Evolutionary conservation across 2,329 filamentous ascomycete genomes (phyloP), one percentile per base, ranked within the genome.

Genomic region (Cladosporium sp.): DNA sequence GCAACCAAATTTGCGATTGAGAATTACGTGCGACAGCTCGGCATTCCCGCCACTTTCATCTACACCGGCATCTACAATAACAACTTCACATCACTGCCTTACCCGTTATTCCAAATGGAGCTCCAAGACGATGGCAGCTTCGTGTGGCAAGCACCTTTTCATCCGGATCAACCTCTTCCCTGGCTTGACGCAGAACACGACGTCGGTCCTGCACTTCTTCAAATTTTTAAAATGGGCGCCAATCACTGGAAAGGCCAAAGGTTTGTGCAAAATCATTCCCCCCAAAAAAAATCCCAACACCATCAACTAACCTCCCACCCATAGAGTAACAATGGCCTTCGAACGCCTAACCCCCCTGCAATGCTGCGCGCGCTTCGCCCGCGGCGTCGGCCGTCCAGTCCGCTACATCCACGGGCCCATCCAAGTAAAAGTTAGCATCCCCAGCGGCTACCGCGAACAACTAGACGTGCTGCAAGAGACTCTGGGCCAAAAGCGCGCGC

Each of bases 31-130:
- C 83, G 88, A 51, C 81, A 89, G 65, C 80, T 95, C 35, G 84
- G 84, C 8, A 76, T 96, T 9, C 88, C 88, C 0, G 84, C 91
- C 1, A 97, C 92, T 0, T 97, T 95, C 68, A 85, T 96, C 57
- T 96, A 96, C 69, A 89, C 91, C 8, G 93, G 92, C 53, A 96
- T 96, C 61, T 98, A 97, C 76, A 95, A 97, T 77, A 97, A 97
- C 72, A 97, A 98, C 68, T 98, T 97, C 71, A 97, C 92, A 25
- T 93, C 88, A 40, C 77, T 96, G 27, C 83, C 83, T 1, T 97
- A 95, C 64, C 93, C 93, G 1, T 78, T 97, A 3, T 97, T 97
- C 73, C 93, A 91, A 71, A 95, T 96, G 86, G 89, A 94, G 56
- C 74, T 95, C 40, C 84, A 89, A 68, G 69, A 76, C 1, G 89